A percentile compares a stretch with the other conserved stretches of the same genome.
Conservation (phyloP, 176 grass and related monocot species). For the Tillandsia leiboldiana region DNA sequence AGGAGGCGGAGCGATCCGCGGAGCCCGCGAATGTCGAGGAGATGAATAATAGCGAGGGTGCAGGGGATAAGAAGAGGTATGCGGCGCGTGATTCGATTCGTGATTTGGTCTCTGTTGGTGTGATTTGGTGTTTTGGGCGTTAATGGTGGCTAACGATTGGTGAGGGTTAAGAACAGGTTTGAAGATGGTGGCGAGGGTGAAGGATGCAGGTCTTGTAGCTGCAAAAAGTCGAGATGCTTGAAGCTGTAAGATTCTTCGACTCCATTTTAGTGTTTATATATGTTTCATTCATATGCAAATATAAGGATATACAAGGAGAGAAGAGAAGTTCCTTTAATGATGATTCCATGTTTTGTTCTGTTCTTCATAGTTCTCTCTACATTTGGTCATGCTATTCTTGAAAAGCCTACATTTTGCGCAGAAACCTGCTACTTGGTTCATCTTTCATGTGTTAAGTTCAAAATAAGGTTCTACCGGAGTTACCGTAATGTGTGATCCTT, state of each 20-base stretch:
- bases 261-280: not conserved
- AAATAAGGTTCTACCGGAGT: no score
- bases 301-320: not conserved
- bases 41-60: not conserved
- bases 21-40: not conserved
- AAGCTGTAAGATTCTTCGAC: slow-evolving; percentile 40
- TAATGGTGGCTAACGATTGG: not conserved
- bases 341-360: no score
- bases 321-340: not conserved
- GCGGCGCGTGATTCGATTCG: not conserved
- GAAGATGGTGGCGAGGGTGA: slow-evolving; percentile 43
- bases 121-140: not conserved
- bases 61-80: not conserved
- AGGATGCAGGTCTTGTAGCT: slow-evolving; percentile 63
- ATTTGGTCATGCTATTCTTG: no score
- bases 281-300: not conserved
- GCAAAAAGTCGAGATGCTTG: slow-evolving; percentile 60
- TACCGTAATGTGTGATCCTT: no score
- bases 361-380: no score
- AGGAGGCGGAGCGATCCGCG: not conserved
- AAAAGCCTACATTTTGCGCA: no score
- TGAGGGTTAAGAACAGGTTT: not conserved
- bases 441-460: no score
- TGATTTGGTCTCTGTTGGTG: not conserved
- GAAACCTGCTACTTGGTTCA: no score